Conservation (phyloP, 441 rosid species). For the Euphorbia neoarborescens region DNA sequence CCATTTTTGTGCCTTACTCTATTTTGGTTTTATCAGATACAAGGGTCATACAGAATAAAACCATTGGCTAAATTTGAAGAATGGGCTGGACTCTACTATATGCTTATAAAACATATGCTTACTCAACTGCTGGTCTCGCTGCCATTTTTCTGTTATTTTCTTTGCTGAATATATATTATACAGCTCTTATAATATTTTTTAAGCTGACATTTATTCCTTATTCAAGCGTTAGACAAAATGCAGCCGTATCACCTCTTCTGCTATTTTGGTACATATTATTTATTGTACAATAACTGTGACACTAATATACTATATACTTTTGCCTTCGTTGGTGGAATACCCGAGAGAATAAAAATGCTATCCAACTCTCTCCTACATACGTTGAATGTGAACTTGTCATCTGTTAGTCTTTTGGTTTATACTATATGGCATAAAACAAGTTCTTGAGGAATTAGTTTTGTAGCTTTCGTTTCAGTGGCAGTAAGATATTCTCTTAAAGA, state of each 20-base stretch:
- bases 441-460: neutral
- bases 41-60: slow-evolving; percentile 32
- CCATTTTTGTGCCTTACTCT: slow-evolving; percentile 49
- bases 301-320: too few relatives aligned
- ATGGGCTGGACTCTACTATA: slow-evolving; percentile 53
- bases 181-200: too few relatives aligned
- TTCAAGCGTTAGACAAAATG: too few relatives aligned
- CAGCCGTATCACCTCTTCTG: too few relatives aligned
- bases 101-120: slow-evolving; percentile 51
- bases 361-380: neutral
- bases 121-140: too few relatives aligned
- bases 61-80: slow-evolving; percentile 39
- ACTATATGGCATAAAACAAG: neutral
- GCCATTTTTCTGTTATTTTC: too few relatives aligned
- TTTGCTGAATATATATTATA: too few relatives aligned
- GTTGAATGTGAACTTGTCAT: neutral
- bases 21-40: slow-evolving; percentile 67
- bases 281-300: too few relatives aligned
- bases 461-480: slow-evolving; percentile 6
- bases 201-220: too few relatives aligned
- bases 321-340: neutral
- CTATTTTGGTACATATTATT: too few relatives aligned
- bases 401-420: neutral
- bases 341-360: neutral
- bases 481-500: neutral